Base-by-base conservation (phyloP, 306 rosid species). In the Medicago lupulina region DNA sequence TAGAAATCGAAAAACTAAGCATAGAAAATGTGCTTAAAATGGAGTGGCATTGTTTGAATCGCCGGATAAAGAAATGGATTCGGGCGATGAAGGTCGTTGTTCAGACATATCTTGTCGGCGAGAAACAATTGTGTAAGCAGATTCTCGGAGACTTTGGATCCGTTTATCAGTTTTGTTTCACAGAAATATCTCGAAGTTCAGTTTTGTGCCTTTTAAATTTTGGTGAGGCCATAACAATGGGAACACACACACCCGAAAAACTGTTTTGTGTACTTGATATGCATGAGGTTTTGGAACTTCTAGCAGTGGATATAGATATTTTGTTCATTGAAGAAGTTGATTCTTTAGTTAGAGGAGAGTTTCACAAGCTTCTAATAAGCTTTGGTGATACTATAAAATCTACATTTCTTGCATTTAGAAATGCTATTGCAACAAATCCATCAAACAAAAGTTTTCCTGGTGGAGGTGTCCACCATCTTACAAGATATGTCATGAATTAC, bases 401-500 rank as follows among this genome's bases (percentile, higher is more conserved):
- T 5, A 91, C 91, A 23, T 82, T 83, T 55, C 28, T 76, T 16
- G 78, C 77, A 60, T 83, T 91, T 66, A 74, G 70, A 73, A 66
- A 70, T 77, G 84, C 76, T 46, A 81, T 91, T 73, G 88, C 87
- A 4, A 62, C 86, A 14, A 16, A 80, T 57, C 49, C 47, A 51
- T 86, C 97, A 49, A 74, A 80, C 9, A 73, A 6, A 6, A 74
- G 69, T 62, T 80, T 83, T 49, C 78, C 86, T 9, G 78, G 89
- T 14, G 95, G 97, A 21, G 84, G 85, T 0, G 84, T 89, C 55
- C 95, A 88, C 76, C 97, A 75, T 69, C 78, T 88, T 5, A 85
- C 89, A 19, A 83, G 16, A 64, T 89, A 91, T 82, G 97, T 89
- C 59, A 88, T 91, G 92, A 91, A 89, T 71, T 85, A 82, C 83